These are phyloP conservation scores for Diaporthe citri DNA, from an alignment of 2,329 filamentous ascomycete genomes.

Conservation along the genomic window DNA sequence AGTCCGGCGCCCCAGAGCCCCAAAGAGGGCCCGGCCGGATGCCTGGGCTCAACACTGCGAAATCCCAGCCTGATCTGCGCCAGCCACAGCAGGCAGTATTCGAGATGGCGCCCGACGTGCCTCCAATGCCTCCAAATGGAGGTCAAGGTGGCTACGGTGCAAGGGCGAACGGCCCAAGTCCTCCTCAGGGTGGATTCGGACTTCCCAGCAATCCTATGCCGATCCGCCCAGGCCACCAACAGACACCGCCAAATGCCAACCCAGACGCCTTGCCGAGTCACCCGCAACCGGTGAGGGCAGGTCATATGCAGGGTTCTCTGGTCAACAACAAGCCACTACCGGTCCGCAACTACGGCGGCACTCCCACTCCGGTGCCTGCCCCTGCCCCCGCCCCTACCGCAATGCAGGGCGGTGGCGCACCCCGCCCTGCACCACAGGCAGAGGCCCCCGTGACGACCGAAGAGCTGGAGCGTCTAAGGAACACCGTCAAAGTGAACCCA, in stretches of 20 bases:
- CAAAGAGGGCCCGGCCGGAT: constrained; percentile 64
- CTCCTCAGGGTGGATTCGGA: constrained; percentile 40
- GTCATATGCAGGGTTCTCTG: constrained; percentile 70
- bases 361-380: constrained; percentile 55
- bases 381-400: constrained; percentile 43
- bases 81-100: constrained; percentile 77
- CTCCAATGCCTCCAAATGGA: constrained; percentile 56
- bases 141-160: constrained; percentile 34
- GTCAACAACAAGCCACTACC: constrained; percentile 71
- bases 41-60: constrained; percentile 69
- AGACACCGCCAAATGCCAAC: constrained; percentile 49
- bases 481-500: constrained; percentile 77
- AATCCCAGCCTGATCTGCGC: constrained; percentile 76
- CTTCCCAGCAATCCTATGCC: constrained; percentile 47
- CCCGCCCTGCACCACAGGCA: constrained; percentile 46
- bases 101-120: constrained; percentile 77
- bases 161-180: constrained; percentile 41
- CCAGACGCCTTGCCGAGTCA: constrained; percentile 68
- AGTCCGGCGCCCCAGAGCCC: constrained; percentile 53
- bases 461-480: constrained; percentile 82
- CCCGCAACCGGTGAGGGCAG: constrained; percentile 73
- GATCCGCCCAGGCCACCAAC: constrained; percentile 46
- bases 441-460: constrained; percentile 77
- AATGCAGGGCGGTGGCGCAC: constrained; percentile 6
- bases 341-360: constrained; percentile 65